Conservation (phyloP, 345 rosid species). For the Aquilaria malaccensis region DNA sequence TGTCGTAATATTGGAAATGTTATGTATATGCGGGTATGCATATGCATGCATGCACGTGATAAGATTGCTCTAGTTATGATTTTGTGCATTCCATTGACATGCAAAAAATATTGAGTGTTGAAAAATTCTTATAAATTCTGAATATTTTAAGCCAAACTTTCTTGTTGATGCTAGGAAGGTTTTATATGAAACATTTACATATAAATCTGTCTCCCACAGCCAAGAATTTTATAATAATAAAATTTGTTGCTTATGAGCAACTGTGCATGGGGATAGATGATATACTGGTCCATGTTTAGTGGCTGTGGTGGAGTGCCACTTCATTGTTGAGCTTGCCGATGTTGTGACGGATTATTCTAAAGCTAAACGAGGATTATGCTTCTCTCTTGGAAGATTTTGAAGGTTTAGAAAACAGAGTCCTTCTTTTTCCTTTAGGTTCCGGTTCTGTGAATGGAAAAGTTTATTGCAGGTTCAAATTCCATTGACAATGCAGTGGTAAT, state of each 20-base stretch:
- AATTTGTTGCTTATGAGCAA: conserved; percentile 1
- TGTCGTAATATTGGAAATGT: too few relatives aligned
- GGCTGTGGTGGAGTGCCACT: conserved; percentile 11
- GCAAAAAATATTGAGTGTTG: too few relatives aligned
- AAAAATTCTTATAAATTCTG: too few relatives aligned
- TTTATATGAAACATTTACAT: neutral
- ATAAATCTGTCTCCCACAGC: neutral
- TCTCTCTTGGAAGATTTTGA: conserved; percentile 22
- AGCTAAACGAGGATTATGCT: conserved; percentile 16
- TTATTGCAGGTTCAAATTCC: conserved; percentile 9
- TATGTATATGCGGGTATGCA: too few relatives aligned
- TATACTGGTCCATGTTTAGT: conserved; percentile 3
- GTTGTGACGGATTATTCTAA: conserved; percentile 8
- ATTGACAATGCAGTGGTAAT: conserved; percentile 14
- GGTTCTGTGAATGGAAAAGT: conserved; percentile 17
- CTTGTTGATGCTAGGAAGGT: conserved; percentile 1
- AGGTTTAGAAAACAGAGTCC: neutral
- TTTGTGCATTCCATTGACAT: too few relatives aligned
- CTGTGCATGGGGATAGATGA: neutral
- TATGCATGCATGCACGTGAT: too few relatives aligned
- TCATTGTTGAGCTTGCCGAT: conserved; percentile 5
- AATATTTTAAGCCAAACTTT: neutral
- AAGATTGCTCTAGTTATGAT: too few relatives aligned
- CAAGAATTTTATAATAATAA: neutral
- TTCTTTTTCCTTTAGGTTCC: conserved; percentile 10